Percentiles rank a stretch among this genome's conserved stretches.
Conservation (phyloP, 2,329 filamentous ascomycete genomes). For the Bipolaris zeicola region DNA sequence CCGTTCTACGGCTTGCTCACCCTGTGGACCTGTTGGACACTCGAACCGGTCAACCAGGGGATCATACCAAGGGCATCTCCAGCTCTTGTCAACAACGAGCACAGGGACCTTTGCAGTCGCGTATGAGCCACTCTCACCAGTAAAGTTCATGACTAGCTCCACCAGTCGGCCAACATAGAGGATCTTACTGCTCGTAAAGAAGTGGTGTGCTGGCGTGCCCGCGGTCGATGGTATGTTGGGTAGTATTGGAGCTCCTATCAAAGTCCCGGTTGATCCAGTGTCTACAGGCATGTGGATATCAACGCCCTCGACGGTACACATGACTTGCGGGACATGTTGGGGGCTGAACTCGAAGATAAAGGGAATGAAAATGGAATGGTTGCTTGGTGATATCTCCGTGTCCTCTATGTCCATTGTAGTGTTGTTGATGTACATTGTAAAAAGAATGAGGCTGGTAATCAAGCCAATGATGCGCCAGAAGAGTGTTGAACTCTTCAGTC, state of each 20-base stretch:
- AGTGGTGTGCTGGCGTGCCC: slow-evolving; percentile 40
- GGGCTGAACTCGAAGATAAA: slow-evolving; percentile 37
- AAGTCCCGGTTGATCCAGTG: slow-evolving; percentile 43
- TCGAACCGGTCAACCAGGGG: slow-evolving; percentile 34
- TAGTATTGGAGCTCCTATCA: slow-evolving; percentile 43
- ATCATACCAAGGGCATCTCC: slow-evolving; percentile 43
- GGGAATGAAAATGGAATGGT: slow-evolving; percentile 40
- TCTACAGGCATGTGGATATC: slow-evolving; percentile 43
- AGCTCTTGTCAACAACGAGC: slow-evolving; percentile 42
- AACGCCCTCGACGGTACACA: slow-evolving; percentile 34
- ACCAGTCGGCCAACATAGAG: slow-evolving; percentile 43
- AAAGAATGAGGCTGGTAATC: slow-evolving; percentile 14
- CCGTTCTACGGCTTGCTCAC: slow-evolving; percentile 29
- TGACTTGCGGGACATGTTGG: slow-evolving; percentile 33
- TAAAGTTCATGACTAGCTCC: slow-evolving; percentile 34
- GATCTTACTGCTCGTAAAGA: slow-evolving; percentile 44
- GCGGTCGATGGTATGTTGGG: slow-evolving; percentile 29
- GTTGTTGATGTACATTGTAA: slow-evolving; percentile 6
- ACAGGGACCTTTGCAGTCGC: slow-evolving; percentile 37
- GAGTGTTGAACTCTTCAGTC: slow-evolving; percentile 30
- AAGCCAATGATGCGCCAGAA: slow-evolving; percentile 16
- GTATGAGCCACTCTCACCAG: slow-evolving; percentile 25
- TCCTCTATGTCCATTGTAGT: slow-evolving; percentile 18
- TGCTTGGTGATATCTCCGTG: slow-evolving; percentile 21
- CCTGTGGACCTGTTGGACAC: slow-evolving; percentile 38